phyloP scores from a whole-genome alignment of 805 yeast species.

The Yarrowia keelungensis region DNA sequence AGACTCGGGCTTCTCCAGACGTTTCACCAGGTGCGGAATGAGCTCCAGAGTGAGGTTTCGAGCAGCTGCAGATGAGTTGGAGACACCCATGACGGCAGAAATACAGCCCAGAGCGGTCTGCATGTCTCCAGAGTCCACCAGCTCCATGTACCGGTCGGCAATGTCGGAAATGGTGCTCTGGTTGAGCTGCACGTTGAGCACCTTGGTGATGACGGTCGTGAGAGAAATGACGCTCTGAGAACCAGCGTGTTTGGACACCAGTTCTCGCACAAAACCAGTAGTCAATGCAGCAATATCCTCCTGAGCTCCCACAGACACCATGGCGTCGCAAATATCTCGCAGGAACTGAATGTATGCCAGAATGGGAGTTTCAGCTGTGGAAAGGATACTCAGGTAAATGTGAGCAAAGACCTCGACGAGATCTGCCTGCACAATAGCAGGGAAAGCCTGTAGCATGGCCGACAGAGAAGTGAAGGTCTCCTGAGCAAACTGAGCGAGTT shows the following conservation, averaged over 20 bases:
- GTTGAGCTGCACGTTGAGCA: conserved; percentile 9
- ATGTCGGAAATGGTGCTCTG: conserved; percentile 11
- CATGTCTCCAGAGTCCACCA: conserved; percentile 18
- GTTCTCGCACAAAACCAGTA: conserved; percentile 18
- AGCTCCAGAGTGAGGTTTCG: conserved; percentile 25
- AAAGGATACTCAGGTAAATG: conserved; percentile 22
- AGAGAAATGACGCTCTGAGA: conserved; percentile 34
- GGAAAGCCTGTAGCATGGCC: conserved; percentile 69
- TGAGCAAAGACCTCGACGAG: conserved; percentile 47
- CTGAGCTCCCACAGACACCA: conserved; percentile 10
- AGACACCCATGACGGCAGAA: conserved; percentile 32
- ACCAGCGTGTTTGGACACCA: conserved; percentile 11
- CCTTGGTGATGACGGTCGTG: conserved; percentile 35
- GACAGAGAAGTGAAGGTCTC: conserved; percentile 53
- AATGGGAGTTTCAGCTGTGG: conserved; percentile 19
- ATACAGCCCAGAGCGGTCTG: conserved; percentile 32
- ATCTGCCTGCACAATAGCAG: conserved; percentile 72
- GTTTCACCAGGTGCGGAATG: conserved; percentile 21
- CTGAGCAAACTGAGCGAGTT: conserved; percentile 25
- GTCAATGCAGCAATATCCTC: conserved; percentile 17
- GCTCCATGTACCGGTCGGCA: conserved; percentile 18
- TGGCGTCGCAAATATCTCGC: conserved; percentile 23
- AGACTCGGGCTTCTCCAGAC: background rate
- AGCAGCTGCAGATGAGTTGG: conserved; percentile 17
- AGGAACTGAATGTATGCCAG: conserved; percentile 35